Base-by-base conservation (phyloP, 2,329 filamentous ascomycete genomes). In the Aspergillus calidoustus region DNA sequence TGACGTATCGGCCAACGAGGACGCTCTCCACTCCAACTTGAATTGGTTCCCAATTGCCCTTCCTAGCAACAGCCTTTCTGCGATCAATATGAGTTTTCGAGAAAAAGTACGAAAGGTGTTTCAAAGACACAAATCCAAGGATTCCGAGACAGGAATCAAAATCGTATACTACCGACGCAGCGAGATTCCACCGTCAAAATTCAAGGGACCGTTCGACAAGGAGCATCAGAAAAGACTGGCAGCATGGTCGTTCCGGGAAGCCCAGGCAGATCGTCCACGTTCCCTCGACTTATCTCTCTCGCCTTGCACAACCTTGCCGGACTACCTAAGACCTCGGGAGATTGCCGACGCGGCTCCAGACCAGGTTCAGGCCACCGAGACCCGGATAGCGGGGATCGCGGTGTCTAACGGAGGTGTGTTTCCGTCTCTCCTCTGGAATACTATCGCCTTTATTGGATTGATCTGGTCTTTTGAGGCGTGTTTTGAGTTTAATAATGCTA, bases 101-200 rank as follows among this genome's bases (percentile, higher is more conserved):
- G 76, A 77, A 28, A 76, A 67, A 61, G 71, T 80, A 62, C 72
- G 68, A 61, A 69, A 69, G 61, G 76, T 76, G 34, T 75, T 79
- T 64, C 72, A 75, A 56, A 65, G 65, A 44, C 30, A 67, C 63
- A 66, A 67, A 59, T 54, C 64, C 56, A 68, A 69, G 41, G 69
- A 68, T 28, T 57, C 59, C 28, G 48, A 13, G 44, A 69, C 76
- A 54, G 72, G 74, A 41, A 78, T 79, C 50, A 79, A 80, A 62
- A 74, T 82, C 61, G 76, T 82, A 73, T 79, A 83, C 65, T 83
- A 82, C 70, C 78, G 78, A 60, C 78, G 79, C 22, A 68, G 77
- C 66, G 81, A 83, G 67, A 74, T 81, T 19, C 81, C 81, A 1
- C 76, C 73, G 17, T 81, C 81, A 34, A 83, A 83, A 60, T 83